These are phyloP conservation scores for Apophysomyces trapeziformis DNA, from an alignment of 371 early-diverging fungal species.

Conservation along the genomic window DNA sequence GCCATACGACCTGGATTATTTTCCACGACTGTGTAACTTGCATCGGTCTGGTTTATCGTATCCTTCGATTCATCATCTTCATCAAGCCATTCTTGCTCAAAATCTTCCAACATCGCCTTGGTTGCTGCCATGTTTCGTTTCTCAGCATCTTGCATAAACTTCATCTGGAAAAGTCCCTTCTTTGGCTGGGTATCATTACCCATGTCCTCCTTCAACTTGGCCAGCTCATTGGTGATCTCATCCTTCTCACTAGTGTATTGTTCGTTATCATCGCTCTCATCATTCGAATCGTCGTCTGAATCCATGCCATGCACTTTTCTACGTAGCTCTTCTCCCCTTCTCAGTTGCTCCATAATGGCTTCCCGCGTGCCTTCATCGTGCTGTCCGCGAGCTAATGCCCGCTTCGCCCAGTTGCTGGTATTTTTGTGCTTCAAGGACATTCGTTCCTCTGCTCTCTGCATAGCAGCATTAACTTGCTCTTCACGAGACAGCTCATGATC, in stretches of 20 bases:
- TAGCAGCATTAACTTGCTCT: slow-evolving; percentile 70
- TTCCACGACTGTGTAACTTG: slow-evolving; percentile 34
- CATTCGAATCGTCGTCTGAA: slow-evolving; percentile 59
- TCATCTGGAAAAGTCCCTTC: slow-evolving; percentile 93
- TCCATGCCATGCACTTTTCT: slow-evolving; percentile 78
- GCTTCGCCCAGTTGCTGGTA: slow-evolving; percentile 94
- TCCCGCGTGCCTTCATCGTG: slow-evolving; percentile 77
- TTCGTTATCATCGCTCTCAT: slow-evolving; percentile 58
- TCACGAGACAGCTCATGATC: slow-evolving; percentile 75
- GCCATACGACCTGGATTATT: slow-evolving; percentile 68
- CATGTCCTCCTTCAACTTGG: slow-evolving; percentile 48
- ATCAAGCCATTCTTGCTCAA: slow-evolving; percentile 46
- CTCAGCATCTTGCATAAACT: slow-evolving; percentile 93
- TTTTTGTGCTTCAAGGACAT: slow-evolving; percentile 94
- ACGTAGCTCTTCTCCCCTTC: slow-evolving; percentile 78
- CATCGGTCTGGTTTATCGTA: slow-evolving; percentile 30
- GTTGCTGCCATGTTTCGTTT: slow-evolving; percentile 57
- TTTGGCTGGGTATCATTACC: slow-evolving; percentile 60
- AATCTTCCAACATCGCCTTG: slow-evolving; percentile 54
- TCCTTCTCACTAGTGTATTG: slow-evolving; percentile 46
- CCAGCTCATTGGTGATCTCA: slow-evolving; percentile 41
- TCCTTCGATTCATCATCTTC: slow-evolving; percentile 48
- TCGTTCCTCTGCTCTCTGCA: slow-evolving; percentile 87
- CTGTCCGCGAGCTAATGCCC: slow-evolving; percentile 70
- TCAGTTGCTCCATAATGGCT: slow-evolving; percentile 87